phyloP scores from a whole-genome alignment of 495 filamentous ascomycete genomes.

The Thermochaetoides thermophila region DNA sequence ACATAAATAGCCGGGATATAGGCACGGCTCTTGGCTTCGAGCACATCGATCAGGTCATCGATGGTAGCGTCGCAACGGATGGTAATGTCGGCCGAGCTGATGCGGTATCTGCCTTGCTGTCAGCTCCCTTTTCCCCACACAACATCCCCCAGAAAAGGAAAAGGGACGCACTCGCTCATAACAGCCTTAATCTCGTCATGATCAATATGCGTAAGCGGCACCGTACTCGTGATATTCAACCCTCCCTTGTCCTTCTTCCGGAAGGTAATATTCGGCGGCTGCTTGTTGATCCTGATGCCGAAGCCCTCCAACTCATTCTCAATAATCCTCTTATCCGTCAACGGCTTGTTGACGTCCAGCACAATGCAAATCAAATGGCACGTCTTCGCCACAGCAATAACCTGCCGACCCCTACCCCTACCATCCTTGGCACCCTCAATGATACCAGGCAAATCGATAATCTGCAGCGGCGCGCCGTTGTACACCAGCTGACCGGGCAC shows the following conservation, averaged over 20 bases:
- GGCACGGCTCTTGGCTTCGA: constrained; percentile 86
- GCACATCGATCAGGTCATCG: constrained; percentile 82
- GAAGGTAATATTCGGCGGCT: constrained; percentile 92
- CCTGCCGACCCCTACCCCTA: constrained; percentile 93
- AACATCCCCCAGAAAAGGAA: not conserved
- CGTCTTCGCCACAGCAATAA: constrained; percentile 97
- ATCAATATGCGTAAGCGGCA: constrained; percentile 82
- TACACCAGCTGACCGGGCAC: constrained; percentile 94
- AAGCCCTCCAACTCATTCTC: constrained; percentile 96
- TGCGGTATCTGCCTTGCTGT: constrained; percentile 46
- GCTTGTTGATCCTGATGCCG: constrained; percentile 94
- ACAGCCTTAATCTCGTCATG: constrained; percentile 94
- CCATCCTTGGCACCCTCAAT: constrained; percentile 98
- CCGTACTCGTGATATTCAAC: constrained; percentile 82
- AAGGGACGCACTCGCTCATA: constrained; percentile 51
- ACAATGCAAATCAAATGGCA: constrained; percentile 99
- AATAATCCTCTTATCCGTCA: constrained; percentile 94
- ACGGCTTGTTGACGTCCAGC: constrained; percentile 92
- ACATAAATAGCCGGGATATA: constrained; percentile 98
- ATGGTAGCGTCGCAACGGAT: constrained; percentile 86
- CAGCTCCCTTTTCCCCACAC: not conserved
- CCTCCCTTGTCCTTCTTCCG: constrained; percentile 99
- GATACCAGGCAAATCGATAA: constrained; percentile 96
- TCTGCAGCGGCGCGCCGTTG: constrained; percentile 93
- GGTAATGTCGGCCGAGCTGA: constrained; percentile 91